These are phyloP conservation scores for Kockiozyma suomiensis DNA, from an alignment of 805 yeast species.

Conservation along the genomic window DNA sequence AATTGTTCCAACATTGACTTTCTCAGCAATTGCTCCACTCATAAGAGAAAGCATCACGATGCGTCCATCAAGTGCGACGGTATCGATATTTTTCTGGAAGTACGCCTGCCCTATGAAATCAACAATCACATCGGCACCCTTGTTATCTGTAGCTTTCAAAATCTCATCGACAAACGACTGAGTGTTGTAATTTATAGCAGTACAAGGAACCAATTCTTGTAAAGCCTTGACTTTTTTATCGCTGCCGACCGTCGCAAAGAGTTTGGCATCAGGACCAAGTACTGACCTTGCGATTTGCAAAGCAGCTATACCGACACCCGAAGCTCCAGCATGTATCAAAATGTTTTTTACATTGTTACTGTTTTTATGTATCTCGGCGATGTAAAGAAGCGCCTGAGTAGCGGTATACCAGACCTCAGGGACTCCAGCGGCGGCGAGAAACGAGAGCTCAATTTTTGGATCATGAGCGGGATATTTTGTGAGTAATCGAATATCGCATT, in stretches of 20 bases:
- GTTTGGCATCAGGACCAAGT: constrained; percentile 41
- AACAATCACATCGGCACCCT: constrained; percentile 41
- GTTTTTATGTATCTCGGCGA: constrained; percentile 39
- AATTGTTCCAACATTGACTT: constrained; percentile 34
- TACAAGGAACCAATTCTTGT: constrained; percentile 27
- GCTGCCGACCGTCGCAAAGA: constrained; percentile 43
- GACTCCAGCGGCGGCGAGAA: constrained; percentile 41
- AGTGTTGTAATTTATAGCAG: constrained; percentile 38
- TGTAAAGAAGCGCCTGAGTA: constrained; percentile 39
- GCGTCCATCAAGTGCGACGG: constrained; percentile 39
- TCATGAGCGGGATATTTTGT: constrained; percentile 34
- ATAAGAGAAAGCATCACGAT: constrained; percentile 38
- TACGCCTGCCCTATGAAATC: constrained; percentile 44
- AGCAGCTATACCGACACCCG: constrained; percentile 43
- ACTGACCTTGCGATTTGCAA: constrained; percentile 43
- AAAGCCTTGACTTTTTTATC: constrained; percentile 38
- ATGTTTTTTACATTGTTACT: constrained; percentile 36
- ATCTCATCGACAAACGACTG: constrained; percentile 24
- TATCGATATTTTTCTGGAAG: constrained; percentile 35
- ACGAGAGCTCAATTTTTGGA: constrained; percentile 24
- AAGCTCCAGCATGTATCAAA: constrained; percentile 44
- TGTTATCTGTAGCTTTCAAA: constrained; percentile 11
- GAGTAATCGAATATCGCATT: constrained; percentile 38
- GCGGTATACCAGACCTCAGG: constrained; percentile 48
- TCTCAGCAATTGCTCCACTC: constrained; percentile 35